Conservation (phyloP, 257 asterid species). For the Paulownia fortunei region DNA sequence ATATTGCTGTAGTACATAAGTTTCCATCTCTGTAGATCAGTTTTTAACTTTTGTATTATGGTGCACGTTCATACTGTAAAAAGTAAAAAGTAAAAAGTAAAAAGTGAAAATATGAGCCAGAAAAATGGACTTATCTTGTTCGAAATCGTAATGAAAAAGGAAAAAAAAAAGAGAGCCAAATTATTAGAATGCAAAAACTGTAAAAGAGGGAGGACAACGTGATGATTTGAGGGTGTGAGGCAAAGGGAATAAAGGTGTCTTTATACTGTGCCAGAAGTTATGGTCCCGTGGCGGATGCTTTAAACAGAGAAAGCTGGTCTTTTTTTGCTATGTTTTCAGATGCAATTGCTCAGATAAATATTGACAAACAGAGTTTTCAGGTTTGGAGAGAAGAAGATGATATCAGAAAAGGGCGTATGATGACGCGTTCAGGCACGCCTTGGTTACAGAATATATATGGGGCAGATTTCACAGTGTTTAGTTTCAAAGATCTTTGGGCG, state of each 20-base stretch:
- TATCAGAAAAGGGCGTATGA: conserved; percentile 32
- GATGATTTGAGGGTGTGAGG: conserved; percentile 44
- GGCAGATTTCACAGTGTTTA: conserved; percentile 30
- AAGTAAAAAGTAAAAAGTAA: conserved; percentile 11
- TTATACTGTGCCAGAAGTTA: conserved; percentile 24
- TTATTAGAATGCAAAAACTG: conserved; percentile 21
- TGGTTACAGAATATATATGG: conserved; percentile 22
- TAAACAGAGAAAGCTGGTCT: conserved; percentile 36
- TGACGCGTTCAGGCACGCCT: conserved; percentile 70
- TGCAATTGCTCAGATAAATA: conserved; percentile 14
- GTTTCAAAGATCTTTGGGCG: conserved; percentile 24
- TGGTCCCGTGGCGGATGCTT: conserved; percentile 52
- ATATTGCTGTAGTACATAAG: not conserved
- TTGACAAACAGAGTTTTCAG: conserved; percentile 10
- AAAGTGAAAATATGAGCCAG: not conserved
- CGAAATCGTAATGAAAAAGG: not conserved
- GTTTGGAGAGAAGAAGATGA: conserved; percentile 28
- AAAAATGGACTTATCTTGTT: conserved; percentile 1
- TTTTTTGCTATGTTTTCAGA: conserved; percentile 17
- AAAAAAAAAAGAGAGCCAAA: not conserved
- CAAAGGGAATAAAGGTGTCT: conserved; percentile 72
- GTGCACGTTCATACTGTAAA: conserved; percentile 19
- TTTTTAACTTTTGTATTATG: not conserved
- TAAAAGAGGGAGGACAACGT: conserved; percentile 43
- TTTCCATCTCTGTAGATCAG: conserved; percentile 21